phyloP scores from a whole-genome alignment of 345 rosid species.

The Linum trigynum region DNA sequence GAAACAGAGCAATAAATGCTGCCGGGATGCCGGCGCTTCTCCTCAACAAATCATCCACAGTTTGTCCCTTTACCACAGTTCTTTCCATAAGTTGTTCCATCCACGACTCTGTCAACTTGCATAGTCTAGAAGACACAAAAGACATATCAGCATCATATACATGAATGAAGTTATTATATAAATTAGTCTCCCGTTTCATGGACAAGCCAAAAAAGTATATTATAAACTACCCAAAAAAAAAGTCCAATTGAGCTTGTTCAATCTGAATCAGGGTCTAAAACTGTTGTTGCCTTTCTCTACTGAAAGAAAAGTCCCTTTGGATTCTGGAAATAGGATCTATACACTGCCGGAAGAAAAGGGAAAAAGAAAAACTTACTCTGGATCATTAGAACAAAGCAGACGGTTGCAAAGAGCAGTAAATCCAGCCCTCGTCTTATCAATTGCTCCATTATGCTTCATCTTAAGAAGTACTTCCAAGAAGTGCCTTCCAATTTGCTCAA shows the following conservation, averaged over 20 bases:
- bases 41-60: slow-evolving; percentile 82
- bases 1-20: slow-evolving; percentile 83
- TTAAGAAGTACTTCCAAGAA: slow-evolving; percentile 89
- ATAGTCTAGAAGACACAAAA: slow-evolving; percentile 43
- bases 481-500: slow-evolving; percentile 79
- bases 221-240: background rate
- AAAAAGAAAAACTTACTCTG: slow-evolving; percentile 35
- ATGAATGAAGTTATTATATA: slow-evolving; percentile 2
- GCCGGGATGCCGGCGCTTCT: slow-evolving; percentile 99
- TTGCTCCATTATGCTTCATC: slow-evolving; percentile 98
- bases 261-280: no score
- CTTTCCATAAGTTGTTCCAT: slow-evolving; percentile 92
- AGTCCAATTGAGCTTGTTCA: no score
- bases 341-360: background rate
- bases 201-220: background rate
- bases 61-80: slow-evolving; percentile 78
- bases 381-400: slow-evolving; percentile 83
- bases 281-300: no score
- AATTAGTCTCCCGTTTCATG: background rate
- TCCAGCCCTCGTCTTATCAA: slow-evolving; percentile 97
- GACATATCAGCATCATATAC: background rate
- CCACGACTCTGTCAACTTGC: slow-evolving; percentile 85
- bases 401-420: slow-evolving; percentile 96
- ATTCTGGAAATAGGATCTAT: background rate
- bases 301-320: no score